These are phyloP conservation scores for Crithidia sp. DNA, from an alignment of 208 protist genomes.

Conservation along the genomic window DNA sequence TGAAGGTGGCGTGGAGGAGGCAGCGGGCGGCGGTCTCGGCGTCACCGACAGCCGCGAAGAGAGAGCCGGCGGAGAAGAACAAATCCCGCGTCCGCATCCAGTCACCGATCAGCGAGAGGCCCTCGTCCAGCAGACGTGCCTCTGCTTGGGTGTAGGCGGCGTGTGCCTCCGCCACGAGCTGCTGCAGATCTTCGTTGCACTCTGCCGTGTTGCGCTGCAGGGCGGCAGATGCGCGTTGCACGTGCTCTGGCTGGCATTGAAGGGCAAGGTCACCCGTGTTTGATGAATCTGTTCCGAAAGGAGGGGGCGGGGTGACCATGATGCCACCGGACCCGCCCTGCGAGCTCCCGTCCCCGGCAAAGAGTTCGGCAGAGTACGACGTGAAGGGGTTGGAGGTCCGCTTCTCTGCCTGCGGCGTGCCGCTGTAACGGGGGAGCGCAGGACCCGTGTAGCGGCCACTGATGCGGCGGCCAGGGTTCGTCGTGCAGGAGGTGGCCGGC, in stretches of 20 bases:
- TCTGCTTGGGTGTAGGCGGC: constrained; percentile 48
- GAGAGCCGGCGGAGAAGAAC: constrained; percentile 71
- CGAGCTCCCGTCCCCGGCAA: not conserved
- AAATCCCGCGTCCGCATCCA: constrained; percentile 67
- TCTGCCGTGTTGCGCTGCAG: not conserved
- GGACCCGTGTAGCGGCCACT: constrained; percentile 7
- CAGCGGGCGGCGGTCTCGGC: constrained; percentile 45
- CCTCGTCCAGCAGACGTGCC: constrained; percentile 40
- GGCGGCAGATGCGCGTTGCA: not conserved
- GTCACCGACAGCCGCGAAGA: constrained; percentile 60
- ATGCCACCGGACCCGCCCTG: not conserved
- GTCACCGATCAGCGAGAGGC: constrained; percentile 59
- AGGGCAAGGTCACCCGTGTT: not conserved
- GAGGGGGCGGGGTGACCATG: not conserved
- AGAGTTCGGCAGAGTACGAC: constrained; percentile 3
- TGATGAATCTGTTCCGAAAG: not conserved
- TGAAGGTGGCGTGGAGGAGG: constrained; percentile 74
- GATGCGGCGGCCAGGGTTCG: not conserved
- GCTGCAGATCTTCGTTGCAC: constrained; percentile 13
- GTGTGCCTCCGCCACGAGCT: constrained; percentile 37
- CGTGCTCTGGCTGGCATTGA: not conserved
- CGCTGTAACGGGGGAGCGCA: constrained; percentile 2
- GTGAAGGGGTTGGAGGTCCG: constrained; percentile 11
- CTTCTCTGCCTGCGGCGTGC: not conserved
- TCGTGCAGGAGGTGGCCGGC: not conserved